Base-by-base conservation (phyloP, 2,329 filamentous ascomycete species). In the Calonectria ilicicola region DNA sequence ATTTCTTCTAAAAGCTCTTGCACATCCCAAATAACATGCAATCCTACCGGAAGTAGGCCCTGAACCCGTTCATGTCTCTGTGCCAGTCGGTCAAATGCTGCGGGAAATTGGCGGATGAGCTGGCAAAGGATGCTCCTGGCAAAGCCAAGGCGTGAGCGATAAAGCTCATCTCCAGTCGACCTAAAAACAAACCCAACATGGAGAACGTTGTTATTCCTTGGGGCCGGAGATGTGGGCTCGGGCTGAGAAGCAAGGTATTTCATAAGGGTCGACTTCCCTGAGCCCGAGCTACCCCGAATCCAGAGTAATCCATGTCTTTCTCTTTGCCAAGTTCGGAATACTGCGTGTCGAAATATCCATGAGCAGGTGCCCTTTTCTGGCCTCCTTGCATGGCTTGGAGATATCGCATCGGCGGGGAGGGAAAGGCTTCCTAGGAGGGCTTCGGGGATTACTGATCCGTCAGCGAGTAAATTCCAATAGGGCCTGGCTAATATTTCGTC, bases 1-100 rank as follows among this genome's bases (percentile, higher is more conserved):
- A 67, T 35, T 23, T 67, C 65, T 14, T 67, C 65, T 15, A 67
- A 7, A 12, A 67, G 51, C 21, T 67, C 65, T 44, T 67, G 47
- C 12, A 35, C 47, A 40, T 40, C 47, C 65, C 65, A 67, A 26
- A 53, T 5, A 12, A 67, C 38, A 17, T 53, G 49, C 23, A 38
- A 17, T 9, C 47, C 23, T 21, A 23, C 21, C 14, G 65, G 65
- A 21, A 67, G 40, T 15, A 29, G 21, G n/a, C 23, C n/a, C 23
- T 46, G 65, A 17, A 67, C 27, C 6, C 26, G 35, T 15, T 67
- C 65, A 10, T 58, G 46, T 35, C 49, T 58, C 9, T 27, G 35
- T 2, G 38, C 29, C 10, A 67, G 27, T n/a, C 27, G 38, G 35
- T 67, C 49, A 29, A 67, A 67, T n/a, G 26, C 49, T 2, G 38